Evolutionary conservation across 495 filamentous ascomycete species (phyloP), one percentile per base, ranked within the genome.

Genomic region (Aspergillus indologenus): DNA sequence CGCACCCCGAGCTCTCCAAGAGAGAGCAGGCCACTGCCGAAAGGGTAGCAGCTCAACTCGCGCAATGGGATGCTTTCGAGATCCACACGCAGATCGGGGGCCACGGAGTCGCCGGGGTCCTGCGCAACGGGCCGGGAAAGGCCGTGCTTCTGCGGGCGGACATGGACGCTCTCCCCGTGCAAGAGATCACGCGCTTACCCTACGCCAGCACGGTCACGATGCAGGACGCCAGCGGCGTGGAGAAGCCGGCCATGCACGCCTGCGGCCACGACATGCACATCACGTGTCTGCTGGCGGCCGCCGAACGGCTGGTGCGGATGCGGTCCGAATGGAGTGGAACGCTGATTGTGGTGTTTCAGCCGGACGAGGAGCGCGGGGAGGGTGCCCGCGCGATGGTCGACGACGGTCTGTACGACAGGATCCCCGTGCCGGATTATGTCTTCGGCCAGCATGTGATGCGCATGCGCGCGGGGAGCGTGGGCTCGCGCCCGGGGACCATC

Each of bases 251-350:
- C 4, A 83, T 83, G 81, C 81, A 82, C 58, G 81, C 81, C 15
- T 82, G 81, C 53, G 81, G 80, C 1, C 81, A 84, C 63, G 81
- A 84, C 45, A 81, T 83, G 75, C 81, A 84, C 40, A 73, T 84
- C 3, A 82, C 81, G 0, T 80, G 75, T 61, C 72, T 83, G 0
- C 71, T 83, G 3, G 81, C 79, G 0, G 75, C 79, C 0, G 73
- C 80, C 0, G 79, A 83, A 49, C 61, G 60, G 0, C 67, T 83
- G 0, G 67, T 59, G 8, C 59, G 57, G 3, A 62, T 60, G 5
- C 68, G 54, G 44, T 42, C 71, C 22, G 23, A 60, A 1, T 84
- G 81, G 81, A 66, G 57, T 34, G 81, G 81, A 4, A 83, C 81
- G 0, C 58, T 83, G 59, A 72, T 83, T n/a, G 67, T 81, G 14